These are phyloP conservation scores for Chrysoporthe cubensis DNA, from an alignment of 2,329 filamentous ascomycete genomes.

Conservation along the genomic window DNA sequence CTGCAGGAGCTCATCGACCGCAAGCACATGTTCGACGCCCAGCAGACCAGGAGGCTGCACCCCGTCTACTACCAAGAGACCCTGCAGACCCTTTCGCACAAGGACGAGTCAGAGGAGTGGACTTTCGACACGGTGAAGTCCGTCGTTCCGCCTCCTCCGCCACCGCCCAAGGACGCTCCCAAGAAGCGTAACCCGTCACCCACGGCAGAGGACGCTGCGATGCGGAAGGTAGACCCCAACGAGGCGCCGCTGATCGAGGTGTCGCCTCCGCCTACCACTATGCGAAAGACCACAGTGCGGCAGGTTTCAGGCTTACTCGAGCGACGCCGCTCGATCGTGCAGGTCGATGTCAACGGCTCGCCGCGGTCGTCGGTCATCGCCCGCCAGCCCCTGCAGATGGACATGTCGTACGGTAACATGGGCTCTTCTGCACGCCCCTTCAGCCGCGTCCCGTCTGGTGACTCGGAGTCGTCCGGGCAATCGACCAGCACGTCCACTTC, in stretches of 20 bases:
- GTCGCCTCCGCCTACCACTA: conserved; percentile 58
- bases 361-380: conserved; percentile 49
- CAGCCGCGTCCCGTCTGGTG: conserved; percentile 78
- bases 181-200: conserved; percentile 61
- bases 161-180: conserved; percentile 52
- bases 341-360: conserved; percentile 46
- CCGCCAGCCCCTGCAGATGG: conserved; percentile 82
- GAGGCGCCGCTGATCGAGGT: conserved; percentile 62
- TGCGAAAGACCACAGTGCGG: conserved; percentile 63
- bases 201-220: conserved; percentile 61
- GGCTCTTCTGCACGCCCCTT: conserved; percentile 92
- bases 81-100: conserved; percentile 70
- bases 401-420: conserved; percentile 92
- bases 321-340: conserved; percentile 31
- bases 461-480: conserved; percentile 49
- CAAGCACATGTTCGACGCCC: conserved; percentile 80
- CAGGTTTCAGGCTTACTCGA: conserved; percentile 44
- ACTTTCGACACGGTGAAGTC: conserved; percentile 94
- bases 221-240: conserved; percentile 64
- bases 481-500: conserved; percentile 39
- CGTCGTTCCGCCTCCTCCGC: conserved; percentile 48
- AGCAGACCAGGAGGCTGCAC: conserved; percentile 69
- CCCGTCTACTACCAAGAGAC: conserved; percentile 94
- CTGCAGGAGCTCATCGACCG: conserved; percentile 86
- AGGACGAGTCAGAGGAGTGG: conserved; percentile 75